Percentiles rank a stretch among this genome's conserved stretches.
Evolutionary conservation across 1,284 basidiomycete species (phyloP).

Genomic region (Rhodotorula sp.): DNA sequence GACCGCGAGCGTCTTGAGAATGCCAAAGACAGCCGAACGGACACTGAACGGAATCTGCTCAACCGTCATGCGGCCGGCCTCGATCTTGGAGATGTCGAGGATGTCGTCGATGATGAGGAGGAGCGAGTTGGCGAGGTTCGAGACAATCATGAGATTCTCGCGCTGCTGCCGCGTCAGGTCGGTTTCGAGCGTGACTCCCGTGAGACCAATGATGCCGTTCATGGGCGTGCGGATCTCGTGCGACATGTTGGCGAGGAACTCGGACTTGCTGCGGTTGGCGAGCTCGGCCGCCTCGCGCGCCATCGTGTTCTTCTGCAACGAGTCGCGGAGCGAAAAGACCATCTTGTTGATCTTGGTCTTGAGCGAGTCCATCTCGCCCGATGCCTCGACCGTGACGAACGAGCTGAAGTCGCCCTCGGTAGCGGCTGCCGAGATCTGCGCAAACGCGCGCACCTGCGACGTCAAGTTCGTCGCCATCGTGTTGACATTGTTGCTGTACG

Average conservation of each 20-base stretch:
- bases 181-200: slow-evolving; percentile 92
- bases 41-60: slow-evolving; percentile 98
- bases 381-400: slow-evolving; percentile 98
- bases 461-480: slow-evolving; percentile 76
- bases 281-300: slow-evolving; percentile 96
- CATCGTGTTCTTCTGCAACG: slow-evolving; percentile 98
- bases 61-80: slow-evolving; percentile 99
- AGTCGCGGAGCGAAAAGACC: slow-evolving; percentile 96
- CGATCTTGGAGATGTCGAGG: slow-evolving; percentile 96
- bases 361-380: slow-evolving; percentile 98
- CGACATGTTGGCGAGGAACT: slow-evolving; percentile 98
- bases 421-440: slow-evolving; percentile 96
- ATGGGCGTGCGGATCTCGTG: slow-evolving; percentile 95
- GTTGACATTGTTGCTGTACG: slow-evolving; percentile 62
- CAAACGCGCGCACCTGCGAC: slow-evolving; percentile 98
- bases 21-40: slow-evolving; percentile 93
- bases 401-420: slow-evolving; percentile 99
- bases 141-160: slow-evolving; percentile 93
- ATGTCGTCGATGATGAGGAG: slow-evolving; percentile 98
- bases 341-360: slow-evolving; percentile 99
- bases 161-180: slow-evolving; percentile 84
- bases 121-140: slow-evolving; percentile 88
- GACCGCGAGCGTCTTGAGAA: slow-evolving; percentile 96
- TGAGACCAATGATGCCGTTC: slow-evolving; percentile 99
- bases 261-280: slow-evolving; percentile 88